Percentiles rank a stretch among this genome's conserved stretches.
phyloP scores from a whole-genome alignment of 2,329 filamentous ascomycete genomes.

The Ceratocystis diversiconidia region DNA sequence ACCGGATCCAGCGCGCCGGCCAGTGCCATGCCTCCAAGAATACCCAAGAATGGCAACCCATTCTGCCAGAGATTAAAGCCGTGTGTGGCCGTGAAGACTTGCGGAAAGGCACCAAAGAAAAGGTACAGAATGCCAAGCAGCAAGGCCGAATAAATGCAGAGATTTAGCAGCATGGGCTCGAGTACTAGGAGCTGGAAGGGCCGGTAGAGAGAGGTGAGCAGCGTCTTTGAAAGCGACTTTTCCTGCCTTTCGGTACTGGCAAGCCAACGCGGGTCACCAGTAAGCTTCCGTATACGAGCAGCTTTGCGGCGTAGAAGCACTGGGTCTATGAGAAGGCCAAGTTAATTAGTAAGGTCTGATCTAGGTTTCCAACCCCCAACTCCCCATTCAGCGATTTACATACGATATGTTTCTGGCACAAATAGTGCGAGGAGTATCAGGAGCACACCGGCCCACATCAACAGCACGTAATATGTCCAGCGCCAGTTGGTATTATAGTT shows the following conservation, averaged over 20 bases:
- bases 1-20: slow-evolving; percentile 50
- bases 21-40: slow-evolving; percentile 52
- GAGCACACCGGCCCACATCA: slow-evolving; percentile 65
- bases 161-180: slow-evolving; percentile 72
- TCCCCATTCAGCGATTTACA: not conserved
- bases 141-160: slow-evolving; percentile 72
- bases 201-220: slow-evolving; percentile 46
- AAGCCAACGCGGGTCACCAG: slow-evolving; percentile 60
- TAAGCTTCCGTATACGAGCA: slow-evolving; percentile 51
- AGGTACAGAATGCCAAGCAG: slow-evolving; percentile 80
- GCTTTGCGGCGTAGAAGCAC: slow-evolving; percentile 63
- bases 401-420: slow-evolving; percentile 77
- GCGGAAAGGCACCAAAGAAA: slow-evolving; percentile 76
- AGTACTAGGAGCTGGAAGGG: slow-evolving; percentile 67
- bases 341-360: not conserved
- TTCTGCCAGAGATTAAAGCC: slow-evolving; percentile 65
- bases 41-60: slow-evolving; percentile 64
- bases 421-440: slow-evolving; percentile 51
- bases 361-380: slow-evolving; percentile 20
- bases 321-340: slow-evolving; percentile 33
- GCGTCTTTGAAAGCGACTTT: slow-evolving; percentile 49
- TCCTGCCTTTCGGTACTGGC: slow-evolving; percentile 62
- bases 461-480: slow-evolving; percentile 71
- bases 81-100: slow-evolving; percentile 63
- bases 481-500: slow-evolving; percentile 61